Evolutionary conservation across 768 basidiomycete genomes (phyloP).

Genomic region (Galerina marginata): DNA sequence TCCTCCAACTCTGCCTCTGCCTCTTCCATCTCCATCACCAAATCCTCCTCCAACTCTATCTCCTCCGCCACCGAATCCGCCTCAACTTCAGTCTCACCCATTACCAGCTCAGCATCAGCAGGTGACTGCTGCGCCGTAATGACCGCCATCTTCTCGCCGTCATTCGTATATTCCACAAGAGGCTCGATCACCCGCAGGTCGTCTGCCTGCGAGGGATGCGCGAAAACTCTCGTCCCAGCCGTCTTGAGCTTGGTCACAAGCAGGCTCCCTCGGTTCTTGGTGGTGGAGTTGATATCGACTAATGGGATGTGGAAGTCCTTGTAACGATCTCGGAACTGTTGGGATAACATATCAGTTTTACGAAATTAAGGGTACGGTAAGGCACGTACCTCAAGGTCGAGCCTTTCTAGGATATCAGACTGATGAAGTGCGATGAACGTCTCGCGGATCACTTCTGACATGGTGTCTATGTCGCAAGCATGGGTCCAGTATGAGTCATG

Average conservation of each 20-base stretch:
- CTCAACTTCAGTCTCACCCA: slow-evolving; percentile 29
- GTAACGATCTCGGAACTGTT: slow-evolving; percentile 79
- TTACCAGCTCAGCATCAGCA: slow-evolving; percentile 20
- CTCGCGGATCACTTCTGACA: slow-evolving; percentile 89
- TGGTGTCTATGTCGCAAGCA: slow-evolving; percentile 81
- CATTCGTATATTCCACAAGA: slow-evolving; percentile 46
- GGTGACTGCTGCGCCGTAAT: slow-evolving; percentile 15
- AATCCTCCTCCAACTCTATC: slow-evolving; percentile 10
- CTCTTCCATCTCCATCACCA: slow-evolving; percentile 16
- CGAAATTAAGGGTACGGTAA: not conserved
- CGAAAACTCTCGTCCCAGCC: slow-evolving; percentile 52
- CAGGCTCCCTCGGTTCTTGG: slow-evolving; percentile 5
- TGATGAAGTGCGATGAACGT: slow-evolving; percentile 94
- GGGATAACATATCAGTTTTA: not conserved
- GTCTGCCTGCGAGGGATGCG: slow-evolving; percentile 44
- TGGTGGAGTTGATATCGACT: slow-evolving; percentile 40
- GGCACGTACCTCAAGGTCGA: slow-evolving; percentile 71
- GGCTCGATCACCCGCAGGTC: slow-evolving; percentile 34
- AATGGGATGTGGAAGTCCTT: slow-evolving; percentile 72
- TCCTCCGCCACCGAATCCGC: slow-evolving; percentile 12
- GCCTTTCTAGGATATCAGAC: slow-evolving; percentile 77
- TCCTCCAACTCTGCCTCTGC: slow-evolving; percentile 24
- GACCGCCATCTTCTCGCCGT: slow-evolving; percentile 35
- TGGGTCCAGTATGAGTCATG: slow-evolving; percentile 99
- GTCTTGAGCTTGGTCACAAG: slow-evolving; percentile 45